Conservation (phyloP, 2,329 filamentous ascomycete species). For the Cryphonectria nitschkei region DNA sequence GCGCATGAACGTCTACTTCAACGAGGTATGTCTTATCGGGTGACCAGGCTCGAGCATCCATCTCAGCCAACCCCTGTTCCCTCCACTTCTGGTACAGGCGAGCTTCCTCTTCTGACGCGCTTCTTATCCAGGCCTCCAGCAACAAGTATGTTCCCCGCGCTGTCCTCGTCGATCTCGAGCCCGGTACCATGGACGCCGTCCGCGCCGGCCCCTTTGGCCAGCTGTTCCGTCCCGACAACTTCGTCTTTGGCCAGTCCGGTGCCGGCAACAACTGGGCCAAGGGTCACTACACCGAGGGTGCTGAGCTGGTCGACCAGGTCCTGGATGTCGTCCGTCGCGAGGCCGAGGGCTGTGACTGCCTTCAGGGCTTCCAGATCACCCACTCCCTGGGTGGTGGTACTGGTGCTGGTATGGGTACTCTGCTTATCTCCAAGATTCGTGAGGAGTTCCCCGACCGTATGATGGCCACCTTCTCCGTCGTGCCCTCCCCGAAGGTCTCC, state of each 20-base stretch:
- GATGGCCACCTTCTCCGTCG: slow-evolving; percentile 99
- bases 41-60: not conserved
- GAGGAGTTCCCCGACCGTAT: slow-evolving; percentile 99
- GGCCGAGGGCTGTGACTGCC: slow-evolving; percentile 98
- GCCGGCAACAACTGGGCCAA: slow-evolving; percentile 99
- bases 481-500: slow-evolving; percentile 98
- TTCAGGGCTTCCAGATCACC: slow-evolving; percentile 99
- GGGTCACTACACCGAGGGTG: slow-evolving; percentile 99
- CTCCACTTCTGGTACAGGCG: not conserved
- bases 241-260: slow-evolving; percentile 99
- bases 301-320: slow-evolving; percentile 97
- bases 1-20: slow-evolving; percentile 99
- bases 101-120: not conserved
- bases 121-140: slow-evolving; percentile 71
- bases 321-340: slow-evolving; percentile 98
- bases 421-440: slow-evolving; percentile 99
- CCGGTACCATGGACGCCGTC: slow-evolving; percentile 99
- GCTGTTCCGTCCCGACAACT: slow-evolving; percentile 99
- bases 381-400: slow-evolving; percentile 99
- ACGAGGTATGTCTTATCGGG: slow-evolving; percentile 53
- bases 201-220: slow-evolving; percentile 97
- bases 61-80: not conserved
- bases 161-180: slow-evolving; percentile 98
- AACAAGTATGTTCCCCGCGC: slow-evolving; percentile 99
- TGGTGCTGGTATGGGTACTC: slow-evolving; percentile 99